phyloP scores from a whole-genome alignment of 257 asterid species.

The Penstemon eatonii region DNA sequence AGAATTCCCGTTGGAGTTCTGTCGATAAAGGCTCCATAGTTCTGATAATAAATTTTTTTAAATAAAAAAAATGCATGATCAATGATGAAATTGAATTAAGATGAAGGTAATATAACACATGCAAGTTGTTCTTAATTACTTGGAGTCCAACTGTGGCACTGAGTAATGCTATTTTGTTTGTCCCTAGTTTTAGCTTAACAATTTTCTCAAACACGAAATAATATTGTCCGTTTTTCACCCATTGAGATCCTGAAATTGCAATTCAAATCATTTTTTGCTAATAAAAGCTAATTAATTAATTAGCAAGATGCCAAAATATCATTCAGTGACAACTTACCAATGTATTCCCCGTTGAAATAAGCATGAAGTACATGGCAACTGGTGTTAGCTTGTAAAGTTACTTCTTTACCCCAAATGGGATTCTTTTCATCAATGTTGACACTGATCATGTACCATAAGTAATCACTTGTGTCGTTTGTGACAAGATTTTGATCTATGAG shows the following conservation, averaged over 20 bases:
- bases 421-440: slow-evolving; percentile 26
- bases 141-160: slow-evolving; percentile 64
- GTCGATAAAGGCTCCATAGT: slow-evolving; percentile 61
- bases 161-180: slow-evolving; percentile 57
- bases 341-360: slow-evolving; percentile 38
- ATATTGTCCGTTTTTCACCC: slow-evolving; percentile 39
- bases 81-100: background rate
- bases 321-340: slow-evolving; percentile 29
- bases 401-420: slow-evolving; percentile 38
- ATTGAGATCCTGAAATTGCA: slow-evolving; percentile 46
- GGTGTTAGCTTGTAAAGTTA: slow-evolving; percentile 28
- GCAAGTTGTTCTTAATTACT: slow-evolving; percentile 23
- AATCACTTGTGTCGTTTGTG: slow-evolving; percentile 49
- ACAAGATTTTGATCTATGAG: slow-evolving; percentile 44
- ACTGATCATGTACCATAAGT: slow-evolving; percentile 57
- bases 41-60: slow-evolving; percentile 26
- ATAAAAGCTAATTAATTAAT: too few relatives aligned
- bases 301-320: too few relatives aligned
- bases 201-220: slow-evolving; percentile 39
- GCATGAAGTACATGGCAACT: slow-evolving; percentile 46
- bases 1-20: slow-evolving; percentile 37
- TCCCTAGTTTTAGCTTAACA: slow-evolving; percentile 43
- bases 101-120: background rate
- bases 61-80: background rate
- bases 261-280: too few relatives aligned